Percentiles rank a stretch among this genome's conserved stretches.
These are phyloP conservation scores for Ogataea haglerorum DNA, from an alignment of 805 yeast genomes.

Conservation along the genomic window DNA sequence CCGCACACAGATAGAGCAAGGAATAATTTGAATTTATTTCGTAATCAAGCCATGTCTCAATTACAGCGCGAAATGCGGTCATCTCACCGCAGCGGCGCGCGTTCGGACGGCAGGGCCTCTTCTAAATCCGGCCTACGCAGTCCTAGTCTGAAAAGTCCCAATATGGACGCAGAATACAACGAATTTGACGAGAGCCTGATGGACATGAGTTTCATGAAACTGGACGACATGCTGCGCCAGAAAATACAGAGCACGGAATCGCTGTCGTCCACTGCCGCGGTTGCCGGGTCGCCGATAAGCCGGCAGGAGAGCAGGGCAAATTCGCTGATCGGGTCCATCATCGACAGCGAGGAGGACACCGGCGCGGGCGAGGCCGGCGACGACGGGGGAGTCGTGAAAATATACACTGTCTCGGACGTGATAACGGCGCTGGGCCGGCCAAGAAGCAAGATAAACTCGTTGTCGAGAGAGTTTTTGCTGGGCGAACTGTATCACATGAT, in stretches of 20 bases:
- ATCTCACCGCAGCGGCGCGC: neutral
- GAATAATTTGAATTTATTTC: neutral
- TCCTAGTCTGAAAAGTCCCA: slow-evolving; percentile 13
- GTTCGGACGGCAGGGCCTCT: slow-evolving; percentile 18
- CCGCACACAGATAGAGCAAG: slow-evolving; percentile 5
- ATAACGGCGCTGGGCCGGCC: slow-evolving; percentile 40
- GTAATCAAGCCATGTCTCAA: slow-evolving; percentile 15
- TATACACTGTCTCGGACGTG: slow-evolving; percentile 41
- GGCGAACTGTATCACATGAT: slow-evolving; percentile 49
- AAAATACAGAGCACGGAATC: slow-evolving; percentile 12
- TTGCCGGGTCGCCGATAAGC: slow-evolving; percentile 6
- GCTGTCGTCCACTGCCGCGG: neutral
- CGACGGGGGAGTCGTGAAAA: slow-evolving; percentile 14
- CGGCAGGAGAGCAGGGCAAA: slow-evolving; percentile 29
- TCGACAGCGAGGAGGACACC: slow-evolving; percentile 13
- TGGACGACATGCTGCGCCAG: slow-evolving; percentile 22
- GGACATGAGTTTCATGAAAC: slow-evolving; percentile 18
- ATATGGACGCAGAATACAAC: slow-evolving; percentile 13
- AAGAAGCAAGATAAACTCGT: slow-evolving; percentile 43
- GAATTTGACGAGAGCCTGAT: slow-evolving; percentile 22
- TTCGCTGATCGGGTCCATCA: slow-evolving; percentile 24
- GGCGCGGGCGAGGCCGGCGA: slow-evolving; percentile 9
- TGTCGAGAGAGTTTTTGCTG: slow-evolving; percentile 45
- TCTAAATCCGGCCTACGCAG: slow-evolving; percentile 14
- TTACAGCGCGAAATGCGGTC: slow-evolving; percentile 19